Conservation (phyloP, 768 basidiomycete species). For the Lactarius sp. region DNA sequence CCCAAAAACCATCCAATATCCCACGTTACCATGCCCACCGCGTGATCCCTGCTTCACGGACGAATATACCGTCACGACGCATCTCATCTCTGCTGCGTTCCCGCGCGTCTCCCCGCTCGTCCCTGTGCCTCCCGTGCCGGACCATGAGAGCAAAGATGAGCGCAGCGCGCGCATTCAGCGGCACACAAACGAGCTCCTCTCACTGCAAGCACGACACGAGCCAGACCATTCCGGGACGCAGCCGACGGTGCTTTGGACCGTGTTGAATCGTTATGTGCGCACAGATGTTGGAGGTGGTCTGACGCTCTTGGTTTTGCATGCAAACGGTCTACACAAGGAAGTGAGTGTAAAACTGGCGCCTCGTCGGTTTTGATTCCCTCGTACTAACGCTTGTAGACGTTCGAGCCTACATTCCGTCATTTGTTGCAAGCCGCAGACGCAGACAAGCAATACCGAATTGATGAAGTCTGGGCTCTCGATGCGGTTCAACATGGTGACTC, state of each 20-base stretch:
- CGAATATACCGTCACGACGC: conserved; percentile 44
- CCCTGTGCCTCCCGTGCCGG: conserved; percentile 36
- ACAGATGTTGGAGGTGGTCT: conserved; percentile 39
- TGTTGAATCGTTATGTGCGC: conserved; percentile 63
- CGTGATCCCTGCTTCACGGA: conserved; percentile 7
- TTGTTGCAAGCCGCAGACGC: conserved; percentile 45
- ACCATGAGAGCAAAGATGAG: conserved; percentile 37
- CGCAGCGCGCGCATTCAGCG: conserved; percentile 9
- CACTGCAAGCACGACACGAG: conserved; percentile 21
- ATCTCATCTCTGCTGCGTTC: conserved; percentile 51
- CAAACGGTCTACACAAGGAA: conserved; percentile 88
- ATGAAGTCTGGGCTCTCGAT: conserved; percentile 82
- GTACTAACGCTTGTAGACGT: conserved; percentile 47
- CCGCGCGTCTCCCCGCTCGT: conserved; percentile 43
- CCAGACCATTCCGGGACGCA: conserved; percentile 22
- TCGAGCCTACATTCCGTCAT: conserved; percentile 61
- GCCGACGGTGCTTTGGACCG: conserved; percentile 55
- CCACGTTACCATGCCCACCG: conserved; percentile 34
- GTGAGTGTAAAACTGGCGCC: conserved; percentile 35
- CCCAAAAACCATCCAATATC: conserved; percentile 35
- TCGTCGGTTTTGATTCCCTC: not conserved
- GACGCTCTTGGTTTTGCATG: conserved; percentile 76
- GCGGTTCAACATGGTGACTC: conserved; percentile 83
- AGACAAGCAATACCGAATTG: conserved; percentile 36
- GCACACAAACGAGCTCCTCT: conserved; percentile 6